Evolutionary conservation across 2,329 filamentous ascomycete genomes (phyloP), one percentile per base, ranked within the genome.

Genomic region (Penicillium sumatraense): DNA sequence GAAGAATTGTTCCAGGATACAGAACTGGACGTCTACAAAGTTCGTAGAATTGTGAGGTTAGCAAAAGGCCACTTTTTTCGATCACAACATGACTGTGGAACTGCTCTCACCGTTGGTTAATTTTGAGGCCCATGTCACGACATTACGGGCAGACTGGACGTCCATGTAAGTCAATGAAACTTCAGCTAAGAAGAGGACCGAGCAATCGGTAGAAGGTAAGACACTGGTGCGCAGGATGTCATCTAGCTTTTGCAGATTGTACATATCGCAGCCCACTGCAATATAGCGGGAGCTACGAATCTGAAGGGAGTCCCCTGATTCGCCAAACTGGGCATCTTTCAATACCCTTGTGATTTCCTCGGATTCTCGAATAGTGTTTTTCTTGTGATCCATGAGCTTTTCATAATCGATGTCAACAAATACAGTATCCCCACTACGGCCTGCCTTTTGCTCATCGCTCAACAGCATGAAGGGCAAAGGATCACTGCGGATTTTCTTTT

Each of bases 161-260:
- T 91, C 86, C 90, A 96, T 96, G 66, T 96, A 96, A 1, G 91
- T 95, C 36, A 96, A 85, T 3, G 92, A 96, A 13, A 96, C 92
- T 74, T 98, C 93, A 1, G 92, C 92, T 23, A 92, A 83, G 65
- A 95, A 96, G 21, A 97, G 78, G 2, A 96, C 82, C 2, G 82
- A 80, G 55, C 83, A 86, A 7, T 83, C 76, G 1, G 81, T 26
- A 26, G 49, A 69, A 14, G 88, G 69, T 35, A 87, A 78, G 2
- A 91, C 69, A 41, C 88, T 80, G 10, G 75, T 75, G 16, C 81
- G 80, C 21, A 96, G 75, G 3, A 85, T 79, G 5, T 77, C 68
- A 54, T 87, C 79, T 9, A 97, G 78, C 14, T 77, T 79, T 20
- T 78, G 68, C 5, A 92, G 78, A 50, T 93, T 81, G 29, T 88